Conservation (phyloP, 495 filamentous ascomycete species). For the Tuber melanosporum region DNA sequence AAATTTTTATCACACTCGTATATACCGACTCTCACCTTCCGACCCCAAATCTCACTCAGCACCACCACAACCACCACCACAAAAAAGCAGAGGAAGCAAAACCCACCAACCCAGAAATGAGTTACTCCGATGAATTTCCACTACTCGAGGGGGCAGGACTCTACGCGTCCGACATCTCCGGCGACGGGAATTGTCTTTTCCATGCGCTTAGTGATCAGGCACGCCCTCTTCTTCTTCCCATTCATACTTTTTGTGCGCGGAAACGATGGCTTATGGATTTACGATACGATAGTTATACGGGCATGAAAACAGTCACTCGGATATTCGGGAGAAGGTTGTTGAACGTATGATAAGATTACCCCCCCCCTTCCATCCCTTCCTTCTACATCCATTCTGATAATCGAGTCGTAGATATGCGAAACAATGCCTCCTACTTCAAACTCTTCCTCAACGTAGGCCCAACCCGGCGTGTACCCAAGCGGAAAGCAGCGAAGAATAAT, state of each 20-base stretch:
- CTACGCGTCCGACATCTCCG: slow-evolving; percentile 49
- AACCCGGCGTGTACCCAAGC: slow-evolving; percentile 44
- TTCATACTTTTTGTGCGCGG: not conserved
- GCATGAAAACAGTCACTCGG: slow-evolving; percentile 52
- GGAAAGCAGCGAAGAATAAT: slow-evolving; percentile 49
- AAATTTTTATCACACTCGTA: no score
- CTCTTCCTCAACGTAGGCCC: slow-evolving; percentile 56
- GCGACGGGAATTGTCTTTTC: slow-evolving; percentile 67
- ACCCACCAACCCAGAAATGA: not conserved
- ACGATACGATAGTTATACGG: slow-evolving; percentile 49
- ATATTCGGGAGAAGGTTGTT: slow-evolving; percentile 57
- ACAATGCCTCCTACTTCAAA: slow-evolving; percentile 58
- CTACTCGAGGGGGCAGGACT: slow-evolving; percentile 49
- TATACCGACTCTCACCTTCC: no score
- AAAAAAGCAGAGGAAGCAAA: not conserved
- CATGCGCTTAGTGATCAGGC: slow-evolving; percentile 68
- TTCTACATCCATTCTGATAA: slow-evolving; percentile 5
- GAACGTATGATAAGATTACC: slow-evolving; percentile 41
- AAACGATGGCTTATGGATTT: not conserved
- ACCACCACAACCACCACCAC: not conserved
- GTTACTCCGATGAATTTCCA: slow-evolving; percentile 50
- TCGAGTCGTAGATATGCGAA: slow-evolving; percentile 50
- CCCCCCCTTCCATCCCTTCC: not conserved
- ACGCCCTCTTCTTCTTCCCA: not conserved
- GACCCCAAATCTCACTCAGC: no score